Evolutionary conservation across 345 rosid genomes (phyloP).

Genomic region (Eucalyptus curtisii): DNA sequence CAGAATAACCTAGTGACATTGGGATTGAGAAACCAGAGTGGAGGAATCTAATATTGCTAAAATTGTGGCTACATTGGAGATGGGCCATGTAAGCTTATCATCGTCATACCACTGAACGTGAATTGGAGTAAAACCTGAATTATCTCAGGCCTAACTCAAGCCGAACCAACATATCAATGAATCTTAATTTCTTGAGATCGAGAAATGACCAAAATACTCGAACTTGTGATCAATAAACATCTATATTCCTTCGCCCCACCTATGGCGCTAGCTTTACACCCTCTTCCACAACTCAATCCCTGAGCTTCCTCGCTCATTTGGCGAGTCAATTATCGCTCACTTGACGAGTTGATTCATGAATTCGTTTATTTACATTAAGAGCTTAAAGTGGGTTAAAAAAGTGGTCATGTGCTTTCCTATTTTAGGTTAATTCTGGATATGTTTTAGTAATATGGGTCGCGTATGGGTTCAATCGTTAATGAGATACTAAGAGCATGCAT

Average conservation of each 20-base stretch:
- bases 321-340: not conserved
- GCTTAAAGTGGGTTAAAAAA: not conserved
- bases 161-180: not conserved
- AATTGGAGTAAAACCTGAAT: not conserved
- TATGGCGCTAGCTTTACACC: not conserved
- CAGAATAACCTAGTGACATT: not conserved
- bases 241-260: not conserved
- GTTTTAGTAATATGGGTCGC: not conserved
- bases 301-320: too few species aligned
- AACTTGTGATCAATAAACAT: too few species aligned
- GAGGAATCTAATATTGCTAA: not conserved
- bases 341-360: not conserved
- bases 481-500: accelerated
- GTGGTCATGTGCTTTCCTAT: too few species aligned
- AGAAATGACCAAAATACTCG: not conserved
- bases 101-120: not conserved
- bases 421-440: not conserved
- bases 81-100: not conserved
- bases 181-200: not conserved
- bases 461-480: accelerated
- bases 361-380: not conserved
- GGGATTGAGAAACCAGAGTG: not conserved
- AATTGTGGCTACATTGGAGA: not conserved
- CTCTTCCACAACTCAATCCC: not conserved
- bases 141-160: not conserved